These are phyloP conservation scores for Salvia rosmarinus DNA, from an alignment of 257 asterid species.

Conservation along the genomic window DNA sequence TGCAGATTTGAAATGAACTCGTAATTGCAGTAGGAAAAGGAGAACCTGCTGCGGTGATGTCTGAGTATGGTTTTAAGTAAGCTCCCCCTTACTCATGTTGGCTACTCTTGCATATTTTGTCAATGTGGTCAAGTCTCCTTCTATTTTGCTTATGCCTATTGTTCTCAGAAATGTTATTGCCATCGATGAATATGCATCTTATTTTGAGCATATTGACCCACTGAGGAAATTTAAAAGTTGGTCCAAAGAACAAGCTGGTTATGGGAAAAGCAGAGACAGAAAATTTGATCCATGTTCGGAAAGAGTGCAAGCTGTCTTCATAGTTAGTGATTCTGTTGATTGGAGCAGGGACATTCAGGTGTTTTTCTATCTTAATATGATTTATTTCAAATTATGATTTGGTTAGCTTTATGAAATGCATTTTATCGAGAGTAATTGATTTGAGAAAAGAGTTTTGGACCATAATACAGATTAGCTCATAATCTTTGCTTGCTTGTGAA, in stretches of 20 bases:
- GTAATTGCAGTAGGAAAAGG: constrained; percentile 88
- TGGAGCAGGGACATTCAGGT: constrained; percentile 99
- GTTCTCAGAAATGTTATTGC: constrained; percentile 73
- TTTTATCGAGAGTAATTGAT: constrained; percentile 2
- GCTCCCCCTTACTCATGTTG: constrained; percentile 26
- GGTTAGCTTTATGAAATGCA: constrained; percentile 17
- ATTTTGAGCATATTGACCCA: constrained; percentile 87
- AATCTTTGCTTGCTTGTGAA: constrained; percentile 17
- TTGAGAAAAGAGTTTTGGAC: neutral
- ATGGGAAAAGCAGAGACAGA: constrained; percentile 30
- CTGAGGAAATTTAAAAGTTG: constrained; percentile 68
- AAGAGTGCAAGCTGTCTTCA: constrained; percentile 77
- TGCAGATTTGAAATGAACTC: constrained; percentile 73
- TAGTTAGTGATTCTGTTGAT: constrained; percentile 94
- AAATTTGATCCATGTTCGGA: constrained; percentile 58
- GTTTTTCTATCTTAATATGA: constrained; percentile 29
- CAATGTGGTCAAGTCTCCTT: constrained; percentile 23
- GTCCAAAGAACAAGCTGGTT: constrained; percentile 37
- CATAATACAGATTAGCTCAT: constrained; percentile 18
- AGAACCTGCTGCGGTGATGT: constrained; percentile 83
- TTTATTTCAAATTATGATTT: constrained; percentile 16
- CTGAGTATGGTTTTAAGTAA: constrained; percentile 91
- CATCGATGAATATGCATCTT: constrained; percentile 78
- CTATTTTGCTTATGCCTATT: constrained; percentile 34
- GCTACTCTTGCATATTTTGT: constrained; percentile 25